Percentiles rank a stretch among this genome's conserved stretches.
Conservation (phyloP, 768 basidiomycete species). For the Pseudohyphozyma bogoriensis region DNA sequence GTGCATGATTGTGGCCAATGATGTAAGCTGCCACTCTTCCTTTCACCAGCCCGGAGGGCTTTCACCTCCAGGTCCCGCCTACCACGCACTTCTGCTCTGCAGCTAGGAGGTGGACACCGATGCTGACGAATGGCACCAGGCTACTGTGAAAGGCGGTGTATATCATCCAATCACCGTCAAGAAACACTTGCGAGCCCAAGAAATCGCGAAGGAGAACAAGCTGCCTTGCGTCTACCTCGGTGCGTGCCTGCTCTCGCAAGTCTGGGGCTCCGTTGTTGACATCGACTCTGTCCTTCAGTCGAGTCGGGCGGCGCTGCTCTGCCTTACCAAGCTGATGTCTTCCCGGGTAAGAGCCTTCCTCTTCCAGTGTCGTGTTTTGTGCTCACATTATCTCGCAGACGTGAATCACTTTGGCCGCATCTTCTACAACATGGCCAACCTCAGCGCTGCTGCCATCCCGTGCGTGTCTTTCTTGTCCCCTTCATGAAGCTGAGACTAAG, state of each 20-base stretch:
- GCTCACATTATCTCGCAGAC: slow-evolving; percentile 71
- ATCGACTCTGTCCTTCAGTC: slow-evolving; percentile 45
- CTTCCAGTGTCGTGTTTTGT: neutral
- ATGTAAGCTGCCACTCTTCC: slow-evolving; percentile 67
- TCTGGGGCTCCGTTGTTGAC: neutral
- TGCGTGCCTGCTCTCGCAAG: slow-evolving; percentile 37
- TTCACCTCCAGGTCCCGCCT: too few relatives aligned
- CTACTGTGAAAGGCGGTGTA: slow-evolving; percentile 22
- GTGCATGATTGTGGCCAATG: slow-evolving; percentile 85
- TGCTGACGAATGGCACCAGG: slow-evolving; percentile 1
- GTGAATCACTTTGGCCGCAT: slow-evolving; percentile 91
- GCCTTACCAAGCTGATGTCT: slow-evolving; percentile 76
- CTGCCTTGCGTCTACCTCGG: slow-evolving; percentile 87
- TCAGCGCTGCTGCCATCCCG: slow-evolving; percentile 12
- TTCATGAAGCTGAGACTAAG: neutral
- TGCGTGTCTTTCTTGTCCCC: neutral
- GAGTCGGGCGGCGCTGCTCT: slow-evolving; percentile 90
- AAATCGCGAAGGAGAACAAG: slow-evolving; percentile 81
- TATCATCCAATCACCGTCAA: slow-evolving; percentile 49
- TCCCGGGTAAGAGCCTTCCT: slow-evolving; percentile 9
- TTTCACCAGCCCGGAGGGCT: slow-evolving; percentile 56
- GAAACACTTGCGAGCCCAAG: slow-evolving; percentile 89
- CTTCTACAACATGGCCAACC: slow-evolving; percentile 64
- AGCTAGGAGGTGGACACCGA: neutral
- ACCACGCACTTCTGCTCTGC: neutral